Conservation (phyloP, 306 rosid genomes). For the Cicer judaicum region DNA sequence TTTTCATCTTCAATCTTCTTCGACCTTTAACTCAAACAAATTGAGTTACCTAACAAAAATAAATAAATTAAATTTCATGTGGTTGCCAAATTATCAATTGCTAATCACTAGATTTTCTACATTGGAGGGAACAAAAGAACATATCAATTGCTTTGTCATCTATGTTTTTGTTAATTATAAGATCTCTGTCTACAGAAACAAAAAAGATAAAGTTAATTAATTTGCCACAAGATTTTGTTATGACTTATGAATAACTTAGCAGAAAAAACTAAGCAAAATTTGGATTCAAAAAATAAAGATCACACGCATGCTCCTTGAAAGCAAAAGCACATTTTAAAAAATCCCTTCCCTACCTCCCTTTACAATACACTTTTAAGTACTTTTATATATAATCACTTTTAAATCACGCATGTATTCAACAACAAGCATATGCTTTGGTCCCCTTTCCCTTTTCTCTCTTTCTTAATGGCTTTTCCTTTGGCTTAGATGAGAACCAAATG, state of each 20-base stretch:
- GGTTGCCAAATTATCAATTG: constrained; percentile 18
- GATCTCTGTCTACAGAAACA: constrained; percentile 9
- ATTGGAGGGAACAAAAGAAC: constrained; percentile 26
- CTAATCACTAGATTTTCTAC: constrained; percentile 4
- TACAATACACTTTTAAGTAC: background rate
- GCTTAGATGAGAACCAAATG: background rate
- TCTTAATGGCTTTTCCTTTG: background rate
- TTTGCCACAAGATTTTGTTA: background rate
- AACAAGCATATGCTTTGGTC: background rate
- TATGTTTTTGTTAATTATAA: constrained; percentile 19
- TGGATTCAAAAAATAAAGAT: background rate
- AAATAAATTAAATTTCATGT: background rate
- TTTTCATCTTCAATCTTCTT: no score
- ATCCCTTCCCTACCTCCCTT: background rate
- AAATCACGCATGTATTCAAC: constrained; percentile 2
- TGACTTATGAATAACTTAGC: background rate
- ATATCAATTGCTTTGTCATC: constrained; percentile 25
- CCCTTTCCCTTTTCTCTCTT: background rate
- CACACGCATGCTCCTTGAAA: constrained; percentile 23
- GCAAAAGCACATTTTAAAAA: constrained; percentile 10
- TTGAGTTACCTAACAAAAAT: no score
- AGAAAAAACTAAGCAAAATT: background rate
- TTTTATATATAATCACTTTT: background rate
- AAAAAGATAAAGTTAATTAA: constrained; percentile 5
- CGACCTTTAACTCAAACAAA: no score